These are phyloP conservation scores for Ogataea salicorniae DNA, from an alignment of 805 yeast species.

Conservation along the genomic window DNA sequence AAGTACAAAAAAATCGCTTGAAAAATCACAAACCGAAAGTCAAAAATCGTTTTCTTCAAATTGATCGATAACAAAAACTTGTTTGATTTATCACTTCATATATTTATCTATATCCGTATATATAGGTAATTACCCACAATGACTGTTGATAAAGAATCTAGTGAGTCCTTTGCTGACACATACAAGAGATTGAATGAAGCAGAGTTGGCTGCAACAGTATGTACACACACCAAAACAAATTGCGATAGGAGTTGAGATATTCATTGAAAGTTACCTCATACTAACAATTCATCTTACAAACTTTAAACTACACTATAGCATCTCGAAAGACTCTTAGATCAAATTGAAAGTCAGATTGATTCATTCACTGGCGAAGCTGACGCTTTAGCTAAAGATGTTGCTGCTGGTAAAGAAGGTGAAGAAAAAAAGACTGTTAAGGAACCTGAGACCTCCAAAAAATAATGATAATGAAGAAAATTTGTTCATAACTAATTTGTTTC, in stretches of 20 bases:
- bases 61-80: too few relatives aligned
- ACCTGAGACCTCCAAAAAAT: too few relatives aligned
- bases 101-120: too few relatives aligned
- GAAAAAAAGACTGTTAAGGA: too few relatives aligned
- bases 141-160: constrained; percentile 8
- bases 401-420: neutral
- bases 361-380: constrained; percentile 46
- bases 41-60: too few relatives aligned
- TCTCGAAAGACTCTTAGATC: constrained; percentile 61
- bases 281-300: neutral
- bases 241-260: neutral
- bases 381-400: constrained; percentile 8
- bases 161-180: constrained; percentile 45
- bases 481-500: too few relatives aligned
- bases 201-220: constrained; percentile 53
- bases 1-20: too few relatives aligned
- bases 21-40: too few relatives aligned
- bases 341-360: constrained; percentile 61
- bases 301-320: constrained; percentile 19
- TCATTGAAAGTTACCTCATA: neutral
- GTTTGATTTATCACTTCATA: too few relatives aligned
- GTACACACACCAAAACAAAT: constrained; percentile 13
- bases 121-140: neutral
- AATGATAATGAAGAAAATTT: too few relatives aligned
- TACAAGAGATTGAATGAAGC: constrained; percentile 62